These are phyloP conservation scores for Dipodascus geniculatus DNA, from an alignment of 805 yeast genomes.

Conservation along the genomic window DNA sequence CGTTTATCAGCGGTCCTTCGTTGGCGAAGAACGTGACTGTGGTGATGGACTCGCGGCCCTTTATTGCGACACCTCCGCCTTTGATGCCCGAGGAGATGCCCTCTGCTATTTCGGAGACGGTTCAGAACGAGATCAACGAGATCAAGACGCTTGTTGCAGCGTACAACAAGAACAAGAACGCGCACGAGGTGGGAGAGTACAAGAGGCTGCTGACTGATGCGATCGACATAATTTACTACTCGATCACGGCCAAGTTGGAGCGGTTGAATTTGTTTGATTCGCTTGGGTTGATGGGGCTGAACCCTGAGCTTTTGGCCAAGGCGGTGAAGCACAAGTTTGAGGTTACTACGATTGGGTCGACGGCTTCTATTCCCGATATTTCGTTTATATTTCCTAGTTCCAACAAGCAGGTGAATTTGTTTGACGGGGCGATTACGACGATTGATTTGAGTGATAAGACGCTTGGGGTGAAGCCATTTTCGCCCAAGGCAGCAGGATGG, in stretches of 20 bases:
- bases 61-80: constrained; percentile 5
- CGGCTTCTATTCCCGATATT: constrained; percentile 12
- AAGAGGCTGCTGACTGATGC: constrained; percentile 3
- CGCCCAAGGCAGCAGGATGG: background rate
- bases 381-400: constrained; percentile 5
- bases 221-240: constrained; percentile 7
- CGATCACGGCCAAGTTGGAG: background rate
- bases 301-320: background rate
- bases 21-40: constrained; percentile 3
- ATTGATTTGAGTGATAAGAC: background rate
- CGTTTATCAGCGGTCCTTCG: background rate
- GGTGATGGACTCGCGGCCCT: background rate
- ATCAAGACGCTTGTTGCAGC: background rate
- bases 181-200: constrained; percentile 1
- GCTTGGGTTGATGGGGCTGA: constrained; percentile 4
- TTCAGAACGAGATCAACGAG: background rate
- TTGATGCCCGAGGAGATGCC: background rate
- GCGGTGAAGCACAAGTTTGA: background rate
- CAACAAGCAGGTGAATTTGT: background rate
- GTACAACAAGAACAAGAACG: background rate
- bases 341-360: background rate
- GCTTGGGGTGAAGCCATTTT: background rate
- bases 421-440: background rate
- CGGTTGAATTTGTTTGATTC: constrained; percentile 5
- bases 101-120: constrained; percentile 3